A percentile compares a stretch with the other conserved stretches of the same genome.
phyloP scores from a whole-genome alignment of 2,329 filamentous ascomycete species.

The Madurella fahalii region DNA sequence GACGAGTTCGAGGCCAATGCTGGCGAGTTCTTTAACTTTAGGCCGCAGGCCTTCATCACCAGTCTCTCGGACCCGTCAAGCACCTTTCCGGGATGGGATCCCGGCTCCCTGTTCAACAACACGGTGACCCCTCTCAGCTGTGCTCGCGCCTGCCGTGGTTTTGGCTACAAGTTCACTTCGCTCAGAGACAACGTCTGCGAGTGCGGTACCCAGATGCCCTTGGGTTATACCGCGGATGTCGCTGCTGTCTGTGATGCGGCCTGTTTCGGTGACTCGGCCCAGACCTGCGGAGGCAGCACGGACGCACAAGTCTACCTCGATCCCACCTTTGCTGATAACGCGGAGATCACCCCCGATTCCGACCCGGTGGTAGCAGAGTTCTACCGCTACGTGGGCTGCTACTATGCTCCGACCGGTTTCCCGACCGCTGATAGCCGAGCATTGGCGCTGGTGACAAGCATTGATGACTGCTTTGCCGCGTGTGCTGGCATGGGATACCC shows the following conservation, averaged over 20 bases:
- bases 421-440: constrained; percentile 8
- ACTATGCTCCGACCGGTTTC: constrained; percentile 12
- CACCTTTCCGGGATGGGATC: constrained; percentile 24
- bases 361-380: constrained; percentile 5
- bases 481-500: constrained; percentile 21
- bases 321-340: constrained; percentile 25
- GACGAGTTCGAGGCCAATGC: constrained; percentile 8
- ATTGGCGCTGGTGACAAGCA: constrained; percentile 2
- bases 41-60: constrained; percentile 13
- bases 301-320: constrained; percentile 28
- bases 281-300: constrained; percentile 27
- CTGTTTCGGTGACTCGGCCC: constrained; percentile 27
- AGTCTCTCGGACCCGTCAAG: constrained; percentile 12
- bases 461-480: constrained; percentile 13
- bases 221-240: neutral
- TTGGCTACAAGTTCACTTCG: constrained; percentile 28
- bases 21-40: constrained; percentile 20
- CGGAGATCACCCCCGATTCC: neutral
- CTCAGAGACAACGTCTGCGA: constrained; percentile 23
- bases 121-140: constrained; percentile 29
- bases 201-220: constrained; percentile 25
- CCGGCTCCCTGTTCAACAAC: constrained; percentile 24
- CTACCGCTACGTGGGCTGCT: constrained; percentile 30
- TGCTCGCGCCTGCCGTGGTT: constrained; percentile 24
- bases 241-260: constrained; percentile 8